Conservation (phyloP, 2,329 filamentous ascomycete genomes). For the Chaetomium olivaceum region DNA sequence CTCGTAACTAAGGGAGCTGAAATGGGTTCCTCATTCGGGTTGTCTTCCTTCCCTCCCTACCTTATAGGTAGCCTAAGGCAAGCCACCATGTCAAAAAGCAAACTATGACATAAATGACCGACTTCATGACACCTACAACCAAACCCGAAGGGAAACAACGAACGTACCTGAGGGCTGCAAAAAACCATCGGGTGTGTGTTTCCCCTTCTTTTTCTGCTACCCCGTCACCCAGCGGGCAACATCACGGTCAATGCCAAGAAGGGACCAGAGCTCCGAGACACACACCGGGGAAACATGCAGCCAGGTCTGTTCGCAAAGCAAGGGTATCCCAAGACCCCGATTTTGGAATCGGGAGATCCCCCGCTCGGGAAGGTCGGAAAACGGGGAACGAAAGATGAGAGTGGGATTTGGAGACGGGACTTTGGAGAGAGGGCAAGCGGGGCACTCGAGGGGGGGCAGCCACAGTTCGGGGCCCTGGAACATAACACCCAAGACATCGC, state of each 20-base stretch:
- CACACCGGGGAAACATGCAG: slow-evolving; percentile 10
- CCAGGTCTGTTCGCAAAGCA: background rate
- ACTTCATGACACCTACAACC: no score
- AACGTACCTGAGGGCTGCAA: no score
- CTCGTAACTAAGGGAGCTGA: background rate
- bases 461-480: slow-evolving; percentile 3
- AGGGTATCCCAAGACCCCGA: background rate
- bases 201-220: background rate
- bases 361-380: slow-evolving; percentile 11
- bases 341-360: slow-evolving; percentile 3
- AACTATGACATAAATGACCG: no score
- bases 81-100: background rate
- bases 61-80: background rate
- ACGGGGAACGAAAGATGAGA: background rate
- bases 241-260: slow-evolving; percentile 14
- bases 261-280: slow-evolving; percentile 21
- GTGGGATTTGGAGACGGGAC: background rate
- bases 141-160: no score
- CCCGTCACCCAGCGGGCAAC: background rate
- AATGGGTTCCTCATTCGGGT: background rate
- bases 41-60: background rate
- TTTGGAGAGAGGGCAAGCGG: slow-evolving; percentile 6
- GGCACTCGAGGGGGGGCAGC: slow-evolving; percentile 11
- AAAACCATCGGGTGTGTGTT: no score
- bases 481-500: background rate